These are phyloP conservation scores for Helotiales sp. DNA, from an alignment of 2,329 filamentous ascomycete species.

Conservation along the genomic window DNA sequence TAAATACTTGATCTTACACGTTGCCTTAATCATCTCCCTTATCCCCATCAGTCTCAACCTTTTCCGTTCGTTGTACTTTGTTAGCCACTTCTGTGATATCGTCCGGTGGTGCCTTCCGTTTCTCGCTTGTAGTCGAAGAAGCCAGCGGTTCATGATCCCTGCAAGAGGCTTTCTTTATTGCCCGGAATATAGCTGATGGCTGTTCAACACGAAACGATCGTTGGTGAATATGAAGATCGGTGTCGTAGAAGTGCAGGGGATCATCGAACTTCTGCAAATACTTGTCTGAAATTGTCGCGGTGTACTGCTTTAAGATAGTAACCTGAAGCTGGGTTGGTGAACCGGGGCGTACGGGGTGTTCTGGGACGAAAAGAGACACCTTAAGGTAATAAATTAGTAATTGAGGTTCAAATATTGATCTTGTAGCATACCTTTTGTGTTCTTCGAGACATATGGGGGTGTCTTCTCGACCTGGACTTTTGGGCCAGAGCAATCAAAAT, in stretches of 20 bases:
- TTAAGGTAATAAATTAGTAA: conserved; percentile 5
- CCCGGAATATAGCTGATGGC: conserved; percentile 2
- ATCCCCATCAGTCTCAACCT: background rate
- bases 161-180: conserved; percentile 5
- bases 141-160: background rate
- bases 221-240: conserved; percentile 2
- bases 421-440: conserved; percentile 1
- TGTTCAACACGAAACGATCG: background rate
- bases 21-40: background rate
- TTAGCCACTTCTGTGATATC: background rate
- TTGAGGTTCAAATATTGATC: background rate
- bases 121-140: background rate
- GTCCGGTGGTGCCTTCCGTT: background rate
- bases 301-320: conserved; percentile 9
- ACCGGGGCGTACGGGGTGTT: background rate
- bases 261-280: conserved; percentile 10
- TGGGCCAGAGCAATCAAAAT: conserved; percentile 9
- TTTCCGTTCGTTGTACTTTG: background rate
- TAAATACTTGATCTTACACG: background rate
- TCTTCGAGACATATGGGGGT: background rate
- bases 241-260: conserved; percentile 1
- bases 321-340: background rate
- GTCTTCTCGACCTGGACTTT: background rate
- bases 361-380: conserved; percentile 7
- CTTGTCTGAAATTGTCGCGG: conserved; percentile 3